Percentiles rank a stretch among this genome's conserved stretches.
Conservation (phyloP, 148 eudicot species). For the Talinum fruticosum region DNA sequence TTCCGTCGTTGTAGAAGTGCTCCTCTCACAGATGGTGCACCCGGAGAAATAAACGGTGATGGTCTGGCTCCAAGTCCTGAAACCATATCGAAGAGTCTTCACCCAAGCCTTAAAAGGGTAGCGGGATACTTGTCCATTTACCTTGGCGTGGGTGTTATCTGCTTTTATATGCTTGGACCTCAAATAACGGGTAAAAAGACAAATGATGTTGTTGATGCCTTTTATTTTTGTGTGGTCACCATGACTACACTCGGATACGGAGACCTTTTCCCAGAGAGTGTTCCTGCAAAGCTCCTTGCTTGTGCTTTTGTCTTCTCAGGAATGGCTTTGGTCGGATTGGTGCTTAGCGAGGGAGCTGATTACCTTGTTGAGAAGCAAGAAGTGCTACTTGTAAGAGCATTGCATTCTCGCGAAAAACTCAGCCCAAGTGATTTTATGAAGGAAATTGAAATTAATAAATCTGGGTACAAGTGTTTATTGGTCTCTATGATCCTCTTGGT, state of each 20-base stretch:
- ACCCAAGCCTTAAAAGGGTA: conserved; percentile 51
- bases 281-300: conserved; percentile 62
- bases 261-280: conserved; percentile 62
- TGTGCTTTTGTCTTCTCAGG: conserved; percentile 80
- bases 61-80: conserved; percentile 21
- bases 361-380: conserved; percentile 80
- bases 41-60: conserved; percentile 19
- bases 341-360: conserved; percentile 64
- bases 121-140: conserved; percentile 43
- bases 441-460: conserved; percentile 46
- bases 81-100: conserved; percentile 31
- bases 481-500: conserved; percentile 33
- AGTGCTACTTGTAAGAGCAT: conserved; percentile 38
- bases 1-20: conserved; percentile 57
- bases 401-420: conserved; percentile 36
- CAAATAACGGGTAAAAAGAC: conserved; percentile 64
- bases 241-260: conserved; percentile 97
- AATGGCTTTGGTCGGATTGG: conserved; percentile 60
- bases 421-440: conserved; percentile 37
- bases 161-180: conserved; percentile 49
- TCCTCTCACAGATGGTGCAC: conserved; percentile 47
- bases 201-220: conserved; percentile 57
- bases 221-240: conserved; percentile 87
- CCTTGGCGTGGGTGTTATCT: conserved; percentile 45
- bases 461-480: conserved; percentile 50